These are phyloP conservation scores for Lichtheimia corymbifera DNA, from an alignment of 371 early-diverging fungal species.

Conservation along the genomic window DNA sequence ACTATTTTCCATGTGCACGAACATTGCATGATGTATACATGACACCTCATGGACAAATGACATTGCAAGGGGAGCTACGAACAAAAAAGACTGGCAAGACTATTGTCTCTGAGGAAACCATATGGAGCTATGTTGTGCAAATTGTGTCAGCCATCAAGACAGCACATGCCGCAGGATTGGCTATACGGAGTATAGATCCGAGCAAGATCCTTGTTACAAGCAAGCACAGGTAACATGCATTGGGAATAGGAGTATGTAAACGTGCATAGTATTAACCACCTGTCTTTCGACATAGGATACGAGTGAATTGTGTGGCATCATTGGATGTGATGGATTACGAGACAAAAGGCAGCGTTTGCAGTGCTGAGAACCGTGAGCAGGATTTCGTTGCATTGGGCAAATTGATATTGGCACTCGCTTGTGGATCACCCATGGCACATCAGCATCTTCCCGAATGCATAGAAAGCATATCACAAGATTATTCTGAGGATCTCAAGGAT, in stretches of 20 bases:
- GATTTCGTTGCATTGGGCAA: slow-evolving; percentile 88
- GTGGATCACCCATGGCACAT: slow-evolving; percentile 66
- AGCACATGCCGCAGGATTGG: slow-evolving; percentile 80
- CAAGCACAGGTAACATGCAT: slow-evolving; percentile 65
- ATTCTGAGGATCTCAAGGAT: slow-evolving; percentile 79
- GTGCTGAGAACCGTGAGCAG: slow-evolving; percentile 32
- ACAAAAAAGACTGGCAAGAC: slow-evolving; percentile 9
- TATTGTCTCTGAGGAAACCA: slow-evolving; percentile 66
- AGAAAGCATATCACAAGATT: slow-evolving; percentile 72
- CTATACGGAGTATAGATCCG: slow-evolving; percentile 76
- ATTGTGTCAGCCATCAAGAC: slow-evolving; percentile 81
- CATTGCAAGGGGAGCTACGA: slow-evolving; percentile 34
- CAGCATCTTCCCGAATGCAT: slow-evolving; percentile 74
- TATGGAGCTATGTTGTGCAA: slow-evolving; percentile 91
- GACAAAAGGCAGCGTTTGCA: slow-evolving; percentile 42
- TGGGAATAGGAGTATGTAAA: no score
- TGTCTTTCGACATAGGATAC: slow-evolving; percentile 58
- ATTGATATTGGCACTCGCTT: slow-evolving; percentile 77
- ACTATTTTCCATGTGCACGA: slow-evolving; percentile 84
- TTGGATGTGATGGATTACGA: slow-evolving; percentile 84
- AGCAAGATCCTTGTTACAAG: slow-evolving; percentile 83
- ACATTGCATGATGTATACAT: slow-evolving; percentile 78
- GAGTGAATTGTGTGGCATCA: slow-evolving; percentile 83
- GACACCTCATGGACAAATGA: slow-evolving; percentile 55
- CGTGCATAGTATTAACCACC: no score